phyloP scores from a whole-genome alignment of 805 yeast species.

The Metschnikowia peoriensis region DNA sequence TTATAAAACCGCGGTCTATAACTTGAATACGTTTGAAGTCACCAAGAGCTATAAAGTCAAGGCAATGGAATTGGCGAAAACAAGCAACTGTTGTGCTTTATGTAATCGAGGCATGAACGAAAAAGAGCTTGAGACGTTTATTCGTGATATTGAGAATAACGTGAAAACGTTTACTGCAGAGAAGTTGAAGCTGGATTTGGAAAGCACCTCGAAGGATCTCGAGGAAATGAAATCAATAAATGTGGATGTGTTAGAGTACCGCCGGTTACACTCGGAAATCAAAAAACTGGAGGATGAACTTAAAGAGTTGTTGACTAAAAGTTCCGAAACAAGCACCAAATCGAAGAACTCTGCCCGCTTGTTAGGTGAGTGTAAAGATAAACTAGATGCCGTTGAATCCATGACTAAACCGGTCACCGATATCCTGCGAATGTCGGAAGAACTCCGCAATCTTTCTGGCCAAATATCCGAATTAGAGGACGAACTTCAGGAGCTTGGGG shows the following conservation, averaged over 20 bases:
- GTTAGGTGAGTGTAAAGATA: neutral
- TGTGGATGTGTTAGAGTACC: conserved; percentile 26
- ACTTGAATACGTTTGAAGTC: conserved; percentile 65
- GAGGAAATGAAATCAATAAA: conserved; percentile 30
- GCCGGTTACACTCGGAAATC: conserved; percentile 16
- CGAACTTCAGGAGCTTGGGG: conserved; percentile 40
- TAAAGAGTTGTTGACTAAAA: neutral
- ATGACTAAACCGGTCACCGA: conserved; percentile 33
- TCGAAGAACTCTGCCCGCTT: neutral
- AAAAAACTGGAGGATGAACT: neutral
- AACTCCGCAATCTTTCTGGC: conserved; percentile 23
- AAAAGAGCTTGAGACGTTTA: conserved; percentile 28
- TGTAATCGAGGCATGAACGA: conserved; percentile 67
- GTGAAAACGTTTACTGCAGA: conserved; percentile 28
- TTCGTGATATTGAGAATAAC: conserved; percentile 27
- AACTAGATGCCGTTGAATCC: conserved; percentile 16
- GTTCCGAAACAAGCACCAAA: neutral
- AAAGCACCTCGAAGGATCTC: conserved; percentile 31
- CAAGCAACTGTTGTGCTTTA: conserved; percentile 60
- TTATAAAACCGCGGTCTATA: conserved; percentile 58
- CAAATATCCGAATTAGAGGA: conserved; percentile 29
- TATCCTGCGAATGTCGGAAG: conserved; percentile 31
- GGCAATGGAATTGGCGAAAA: conserved; percentile 64
- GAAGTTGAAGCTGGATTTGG: conserved; percentile 29
- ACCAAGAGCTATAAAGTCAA: conserved; percentile 66